These are phyloP conservation scores for Penicillium expansum DNA, from an alignment of 2,329 filamentous ascomycete genomes.

Conservation along the genomic window DNA sequence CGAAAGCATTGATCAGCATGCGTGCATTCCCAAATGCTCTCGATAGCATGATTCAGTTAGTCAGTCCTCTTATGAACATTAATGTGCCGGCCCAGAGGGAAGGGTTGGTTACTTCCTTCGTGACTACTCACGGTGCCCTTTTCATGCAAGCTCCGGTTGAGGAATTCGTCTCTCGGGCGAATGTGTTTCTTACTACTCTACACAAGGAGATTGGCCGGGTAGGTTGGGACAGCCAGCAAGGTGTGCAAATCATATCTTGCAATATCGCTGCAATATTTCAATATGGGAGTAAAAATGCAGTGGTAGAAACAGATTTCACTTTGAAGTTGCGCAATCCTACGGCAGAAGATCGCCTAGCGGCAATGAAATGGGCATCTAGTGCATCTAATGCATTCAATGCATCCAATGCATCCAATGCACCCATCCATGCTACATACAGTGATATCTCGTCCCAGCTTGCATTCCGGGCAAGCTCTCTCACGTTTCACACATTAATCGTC, in stretches of 20 bases:
- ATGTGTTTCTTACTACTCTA: conserved; percentile 46
- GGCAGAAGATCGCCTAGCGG: conserved; percentile 13
- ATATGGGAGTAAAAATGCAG: conserved; percentile 47
- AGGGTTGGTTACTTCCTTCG: conserved; percentile 49
- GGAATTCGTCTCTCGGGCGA: conserved; percentile 39
- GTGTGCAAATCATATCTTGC: conserved; percentile 54
- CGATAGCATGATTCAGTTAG: conserved; percentile 56
- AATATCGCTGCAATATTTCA: conserved; percentile 57
- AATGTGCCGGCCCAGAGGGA: conserved; percentile 31
- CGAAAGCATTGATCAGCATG: conserved; percentile 55
- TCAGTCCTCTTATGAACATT: conserved; percentile 49
- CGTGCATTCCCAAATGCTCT: conserved; percentile 56
- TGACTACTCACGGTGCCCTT: conserved; percentile 54
- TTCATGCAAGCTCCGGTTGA: conserved; percentile 40
- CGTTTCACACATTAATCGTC: conserved; percentile 44
- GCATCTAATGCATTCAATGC: not conserved
- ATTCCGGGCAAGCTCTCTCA: conserved; percentile 41
- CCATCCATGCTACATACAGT: conserved; percentile 4
- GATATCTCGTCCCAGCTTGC: conserved; percentile 27
- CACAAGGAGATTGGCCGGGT: conserved; percentile 49
- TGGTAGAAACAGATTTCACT: conserved; percentile 30
- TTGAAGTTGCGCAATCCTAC: conserved; percentile 12
- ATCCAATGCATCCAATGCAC: not conserved
- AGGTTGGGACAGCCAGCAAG: conserved; percentile 52
- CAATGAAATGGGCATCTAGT: conserved; percentile 20